phyloP scores from a whole-genome alignment of 2,329 filamentous ascomycete species.

The Coleophoma eucalyptorum region DNA sequence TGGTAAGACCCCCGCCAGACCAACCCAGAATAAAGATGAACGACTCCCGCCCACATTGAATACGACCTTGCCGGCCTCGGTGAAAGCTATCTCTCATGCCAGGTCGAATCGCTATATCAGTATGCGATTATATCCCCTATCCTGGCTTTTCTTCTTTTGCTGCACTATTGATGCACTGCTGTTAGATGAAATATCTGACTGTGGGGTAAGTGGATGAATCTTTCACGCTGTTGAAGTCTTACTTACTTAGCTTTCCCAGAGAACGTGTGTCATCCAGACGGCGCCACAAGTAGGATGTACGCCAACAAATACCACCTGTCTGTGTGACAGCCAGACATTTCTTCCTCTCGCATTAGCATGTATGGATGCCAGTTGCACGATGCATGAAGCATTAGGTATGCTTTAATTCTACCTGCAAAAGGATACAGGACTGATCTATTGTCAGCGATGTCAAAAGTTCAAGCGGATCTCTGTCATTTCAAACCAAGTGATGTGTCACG shows the following conservation, averaged over 20 bases:
- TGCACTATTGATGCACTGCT: too few relatives aligned
- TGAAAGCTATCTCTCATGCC: too few relatives aligned
- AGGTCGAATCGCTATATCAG: too few relatives aligned
- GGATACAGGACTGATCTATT: not conserved
- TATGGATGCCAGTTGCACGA: conserved; percentile 5
- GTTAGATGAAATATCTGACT: too few relatives aligned
- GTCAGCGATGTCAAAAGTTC: conserved; percentile 4
- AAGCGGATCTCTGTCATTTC: conserved; percentile 1
- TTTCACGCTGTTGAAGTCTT: too few relatives aligned
- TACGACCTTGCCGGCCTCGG: too few relatives aligned
- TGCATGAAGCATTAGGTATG: conserved; percentile 4
- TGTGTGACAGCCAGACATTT: conserved; percentile 1
- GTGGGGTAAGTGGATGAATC: too few relatives aligned
- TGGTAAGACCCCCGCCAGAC: too few relatives aligned
- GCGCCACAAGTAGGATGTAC: conserved; percentile 1
- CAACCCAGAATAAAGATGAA: too few relatives aligned
- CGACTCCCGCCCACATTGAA: too few relatives aligned
- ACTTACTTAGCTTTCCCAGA: not conserved
- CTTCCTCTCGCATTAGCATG: not conserved
- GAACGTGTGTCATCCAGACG: not conserved
- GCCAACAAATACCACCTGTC: not conserved
- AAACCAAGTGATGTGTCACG: not conserved
- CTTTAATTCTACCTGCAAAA: not conserved
- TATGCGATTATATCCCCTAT: too few relatives aligned
- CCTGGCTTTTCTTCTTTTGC: too few relatives aligned